A percentile compares a stretch with the other conserved stretches of the same genome.
These are phyloP conservation scores for Lactifluus piperatus DNA, from an alignment of 768 basidiomycete genomes.

Conservation along the genomic window DNA sequence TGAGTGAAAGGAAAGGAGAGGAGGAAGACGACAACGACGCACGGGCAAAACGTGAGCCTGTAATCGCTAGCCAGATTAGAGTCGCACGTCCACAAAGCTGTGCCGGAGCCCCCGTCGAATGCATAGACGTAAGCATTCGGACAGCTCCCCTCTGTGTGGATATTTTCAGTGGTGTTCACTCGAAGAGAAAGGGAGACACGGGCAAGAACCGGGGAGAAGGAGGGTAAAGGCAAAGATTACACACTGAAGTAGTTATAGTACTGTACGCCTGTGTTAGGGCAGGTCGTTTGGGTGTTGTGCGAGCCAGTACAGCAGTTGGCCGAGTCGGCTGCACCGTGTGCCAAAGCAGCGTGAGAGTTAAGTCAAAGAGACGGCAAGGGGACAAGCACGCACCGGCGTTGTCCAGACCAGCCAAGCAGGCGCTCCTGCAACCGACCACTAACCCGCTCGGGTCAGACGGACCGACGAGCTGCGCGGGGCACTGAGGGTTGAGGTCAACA, in stretches of 20 bases:
- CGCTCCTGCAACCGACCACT: slow-evolving; percentile 53
- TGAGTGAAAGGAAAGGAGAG: not conserved
- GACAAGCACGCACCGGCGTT: slow-evolving; percentile 24
- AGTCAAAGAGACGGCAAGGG: not conserved
- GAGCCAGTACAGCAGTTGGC: slow-evolving; percentile 31
- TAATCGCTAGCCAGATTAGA: slow-evolving; percentile 26
- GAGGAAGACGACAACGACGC: not conserved
- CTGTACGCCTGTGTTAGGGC: slow-evolving; percentile 27
- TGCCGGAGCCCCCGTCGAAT: slow-evolving; percentile 43
- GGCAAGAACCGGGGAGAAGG: too few species aligned
- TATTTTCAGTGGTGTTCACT: not conserved
- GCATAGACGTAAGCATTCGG: slow-evolving; percentile 46
- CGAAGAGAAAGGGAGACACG: too few species aligned
- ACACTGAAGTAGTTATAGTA: slow-evolving; percentile 15
- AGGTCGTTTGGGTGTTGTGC: slow-evolving; percentile 29
- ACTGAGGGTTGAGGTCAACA: slow-evolving; percentile 28
- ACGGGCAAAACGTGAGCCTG: slow-evolving; percentile 27
- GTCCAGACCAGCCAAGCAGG: slow-evolving; percentile 38
- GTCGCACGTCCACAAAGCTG: slow-evolving; percentile 46
- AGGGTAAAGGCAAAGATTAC: not conserved
- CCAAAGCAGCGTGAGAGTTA: not conserved
- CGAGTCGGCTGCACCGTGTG: slow-evolving; percentile 26
- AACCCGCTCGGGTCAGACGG: slow-evolving; percentile 46
- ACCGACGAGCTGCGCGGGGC: slow-evolving; percentile 42
- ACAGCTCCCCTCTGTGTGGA: slow-evolving; percentile 30